Percentiles rank a stretch among this genome's conserved stretches.
Conservation (phyloP, 352 stramenopile genomes). For the Phytophthora uliginosa region DNA sequence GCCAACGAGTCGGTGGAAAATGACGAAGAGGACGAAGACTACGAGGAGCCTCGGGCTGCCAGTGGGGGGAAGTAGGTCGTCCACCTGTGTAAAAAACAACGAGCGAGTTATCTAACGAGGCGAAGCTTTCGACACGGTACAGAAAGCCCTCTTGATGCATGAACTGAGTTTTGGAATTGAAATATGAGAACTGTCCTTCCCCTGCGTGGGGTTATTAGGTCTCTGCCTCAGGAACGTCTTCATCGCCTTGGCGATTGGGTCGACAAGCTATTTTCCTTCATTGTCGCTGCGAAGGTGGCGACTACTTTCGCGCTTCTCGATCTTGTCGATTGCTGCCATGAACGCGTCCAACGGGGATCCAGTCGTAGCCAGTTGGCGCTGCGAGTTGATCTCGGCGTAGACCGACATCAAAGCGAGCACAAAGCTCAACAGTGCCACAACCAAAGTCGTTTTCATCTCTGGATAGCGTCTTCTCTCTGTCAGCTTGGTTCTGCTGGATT, state of each 20-base stretch:
- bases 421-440: constrained; percentile 15
- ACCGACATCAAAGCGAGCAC: constrained; percentile 5
- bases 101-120: constrained; percentile 13
- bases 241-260: constrained; percentile 17
- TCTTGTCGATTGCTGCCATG: constrained; percentile 10
- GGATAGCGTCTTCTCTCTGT: constrained; percentile 1
- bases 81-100: constrained; percentile 10
- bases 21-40: constrained; percentile 31
- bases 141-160: not conserved
- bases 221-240: not conserved
- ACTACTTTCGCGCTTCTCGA: not conserved
- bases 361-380: not conserved
- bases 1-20: constrained; percentile 17
- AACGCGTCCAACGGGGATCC: constrained; percentile 7
- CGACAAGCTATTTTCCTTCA: constrained; percentile 1
- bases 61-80: constrained; percentile 30
- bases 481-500: not conserved
- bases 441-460: constrained; percentile 25
- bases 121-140: not conserved
- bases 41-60: constrained; percentile 30
- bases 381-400: not conserved
- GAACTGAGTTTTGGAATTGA: constrained; percentile 21
- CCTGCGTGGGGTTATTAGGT: no score
- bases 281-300: constrained; percentile 14
- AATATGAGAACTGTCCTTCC: constrained; percentile 7